Evolutionary conservation across 1,284 basidiomycete species (phyloP), one percentile per base, ranked within the genome.

Genomic region (Ustanciosporium gigantosporum): DNA sequence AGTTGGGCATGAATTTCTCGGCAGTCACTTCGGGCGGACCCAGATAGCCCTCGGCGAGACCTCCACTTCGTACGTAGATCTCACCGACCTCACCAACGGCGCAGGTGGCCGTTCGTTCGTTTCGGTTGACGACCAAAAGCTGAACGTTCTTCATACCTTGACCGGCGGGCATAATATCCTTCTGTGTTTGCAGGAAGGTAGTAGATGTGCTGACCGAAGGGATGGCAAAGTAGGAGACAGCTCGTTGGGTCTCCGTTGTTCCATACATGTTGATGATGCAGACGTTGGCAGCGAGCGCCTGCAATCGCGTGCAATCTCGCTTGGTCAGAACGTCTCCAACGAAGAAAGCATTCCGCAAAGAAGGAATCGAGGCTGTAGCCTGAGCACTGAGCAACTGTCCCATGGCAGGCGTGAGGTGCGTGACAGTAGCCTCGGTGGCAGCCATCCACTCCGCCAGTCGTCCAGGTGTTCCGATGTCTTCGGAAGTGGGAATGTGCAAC

Each of bases 251-350:
- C 80, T 99, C 95, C 20, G 95, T 99, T 8, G 95, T 98, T 20
- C 95, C 95, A 79, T 97, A 99, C 95, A 99, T 99, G 83, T 98
- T 99, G 80, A 98, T 88, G 79, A 99, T 77, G 56, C 68, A 66
- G 21, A 94, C 92, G 71, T 98, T 95, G 25, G 87, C 81, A 1
- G 95, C 95, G 37, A 98, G 87, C 4, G 90, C 85, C 79, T 99
- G 95, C 6, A 99, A 84, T 40, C 95, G 89, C 34, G 90, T 86
- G 79, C 95, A 98, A 79, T 99, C 95, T 37, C 95, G 88, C 81
- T 98, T 99, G 66, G 95, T 98, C 50, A 99, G 86, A 25, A 98
- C 87, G 76, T 99, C 95, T n/a, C 95, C 95, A 47, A 99, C 95
- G 76, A 98, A 98, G 83, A 99, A 98, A 9, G 95, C 95, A 71